Percentiles rank a stretch among this genome's conserved stretches.
Evolutionary conservation across 139 green algal species (phyloP).

Genomic region (Deuterostichococcus epilithicus): DNA sequence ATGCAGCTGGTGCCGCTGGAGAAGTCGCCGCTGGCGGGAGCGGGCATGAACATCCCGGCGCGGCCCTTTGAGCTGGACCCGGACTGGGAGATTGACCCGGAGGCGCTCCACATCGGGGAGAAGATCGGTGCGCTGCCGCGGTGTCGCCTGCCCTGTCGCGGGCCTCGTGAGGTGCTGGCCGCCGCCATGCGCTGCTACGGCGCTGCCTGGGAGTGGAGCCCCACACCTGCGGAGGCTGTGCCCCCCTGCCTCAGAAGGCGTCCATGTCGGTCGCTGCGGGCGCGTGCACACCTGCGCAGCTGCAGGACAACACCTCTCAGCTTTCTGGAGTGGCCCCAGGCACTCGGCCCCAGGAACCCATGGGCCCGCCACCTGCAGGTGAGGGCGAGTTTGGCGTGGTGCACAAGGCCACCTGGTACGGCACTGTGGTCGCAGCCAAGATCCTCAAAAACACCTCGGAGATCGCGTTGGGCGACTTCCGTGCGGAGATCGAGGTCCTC

Average conservation of each 20-base stretch:
- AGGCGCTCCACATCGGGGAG: constrained; percentile 65
- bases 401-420: constrained; percentile 83
- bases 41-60: constrained; percentile 48
- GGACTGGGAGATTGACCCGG: constrained; percentile 86
- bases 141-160: too few species aligned
- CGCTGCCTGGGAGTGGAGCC: too few species aligned
- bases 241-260: too few species aligned
- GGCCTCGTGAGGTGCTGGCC: too few species aligned
- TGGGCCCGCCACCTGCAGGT: constrained; percentile 15
- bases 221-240: too few species aligned
- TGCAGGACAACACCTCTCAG: neutral
- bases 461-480: constrained; percentile 68
- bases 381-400: constrained; percentile 90
- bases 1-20: constrained; percentile 59
- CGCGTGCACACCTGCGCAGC: too few species aligned
- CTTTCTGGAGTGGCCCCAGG: too few species aligned
- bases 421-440: constrained; percentile 81
- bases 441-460: constrained; percentile 80
- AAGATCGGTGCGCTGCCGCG: constrained; percentile 71
- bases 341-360: neutral
- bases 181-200: too few species aligned
- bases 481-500: constrained; percentile 47
- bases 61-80: constrained; percentile 67
- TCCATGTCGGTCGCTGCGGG: too few species aligned
- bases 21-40: constrained; percentile 46